These are phyloP conservation scores for Colletotrichum lupini DNA, from an alignment of 2,329 filamentous ascomycete genomes.

Conservation along the genomic window DNA sequence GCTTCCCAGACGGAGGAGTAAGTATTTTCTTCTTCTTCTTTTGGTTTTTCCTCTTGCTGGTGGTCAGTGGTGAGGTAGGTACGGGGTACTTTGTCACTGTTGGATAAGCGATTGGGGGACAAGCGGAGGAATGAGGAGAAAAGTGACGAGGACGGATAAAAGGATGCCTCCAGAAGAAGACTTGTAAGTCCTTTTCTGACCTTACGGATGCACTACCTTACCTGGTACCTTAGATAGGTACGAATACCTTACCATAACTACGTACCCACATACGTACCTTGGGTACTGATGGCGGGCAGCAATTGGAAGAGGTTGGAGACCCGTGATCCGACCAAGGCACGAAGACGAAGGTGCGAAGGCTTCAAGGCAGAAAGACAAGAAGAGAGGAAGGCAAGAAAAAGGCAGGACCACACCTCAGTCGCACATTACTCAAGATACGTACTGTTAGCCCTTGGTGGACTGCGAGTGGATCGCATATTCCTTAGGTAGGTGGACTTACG, in stretches of 20 bases:
- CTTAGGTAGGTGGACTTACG: neutral
- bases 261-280: neutral
- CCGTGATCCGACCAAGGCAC: neutral
- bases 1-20: no score
- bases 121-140: neutral
- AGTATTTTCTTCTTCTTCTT: neutral
- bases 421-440: neutral
- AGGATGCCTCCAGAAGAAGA: neutral
- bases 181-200: no score
- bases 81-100: neutral
- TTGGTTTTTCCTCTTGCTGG: neutral
- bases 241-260: no score
- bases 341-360: neutral
- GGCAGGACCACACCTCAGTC: neutral
- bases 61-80: no score
- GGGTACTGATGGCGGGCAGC: no score
- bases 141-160: neutral
- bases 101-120: neutral
- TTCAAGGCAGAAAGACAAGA: no score
- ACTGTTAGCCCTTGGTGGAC: neutral
- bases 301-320: neutral
- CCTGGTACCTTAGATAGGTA: no score
- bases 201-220: neutral
- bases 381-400: neutral
- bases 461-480: neutral